Evolutionary conservation across 768 basidiomycete genomes (phyloP), one percentile per base, ranked within the genome.

Genomic region (Suillus clintonianus): DNA sequence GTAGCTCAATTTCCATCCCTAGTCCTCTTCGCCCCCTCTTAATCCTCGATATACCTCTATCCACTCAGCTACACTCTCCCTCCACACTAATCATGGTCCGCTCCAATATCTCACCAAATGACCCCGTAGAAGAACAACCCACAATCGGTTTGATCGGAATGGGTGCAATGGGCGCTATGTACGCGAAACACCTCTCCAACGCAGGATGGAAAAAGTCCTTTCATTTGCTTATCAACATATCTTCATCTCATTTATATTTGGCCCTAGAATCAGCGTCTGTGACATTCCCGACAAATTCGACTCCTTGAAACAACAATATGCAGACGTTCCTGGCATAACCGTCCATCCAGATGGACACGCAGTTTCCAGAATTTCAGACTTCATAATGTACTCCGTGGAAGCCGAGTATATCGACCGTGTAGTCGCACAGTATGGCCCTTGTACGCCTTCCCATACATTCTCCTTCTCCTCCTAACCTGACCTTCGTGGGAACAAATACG

Each of bases 121-220:
- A 74, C 10, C 82, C 83, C 6, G 22, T 72, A 2, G 77, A 81
- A 6, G 74, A 80, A 30, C 93, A 95, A 68, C 92, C 93, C 7
- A 83, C 84, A 0, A 91, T 99, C 43, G 96, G 96, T 2, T 80
- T 97, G 59, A 97, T 97, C 65, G 96, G 97, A 2, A 97, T 98
- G 95, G 96, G 96, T 0, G 92, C 92, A 57, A 99, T 99, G 97
- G 97, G 97, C 2, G 82, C 80, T 71, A 94, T 99, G 95, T 99
- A 98, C 74, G 94, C 95, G 0, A 83, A 82, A 19, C 74, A 80
- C n/a, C 81, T 99, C 30, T 85, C 88, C 13, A 80, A 81, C 7
- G 95, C 89, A 11, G 95, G 97, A 2, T 95, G 94, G 89, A 86
- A 88, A 76, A 91, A 87, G 96, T 95, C 65, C 64, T 6, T 27